Percentiles rank a stretch among this genome's conserved stretches.
phyloP scores from a whole-genome alignment of 202 grass and related monocot species.

The Saccharum hybrid region DNA sequence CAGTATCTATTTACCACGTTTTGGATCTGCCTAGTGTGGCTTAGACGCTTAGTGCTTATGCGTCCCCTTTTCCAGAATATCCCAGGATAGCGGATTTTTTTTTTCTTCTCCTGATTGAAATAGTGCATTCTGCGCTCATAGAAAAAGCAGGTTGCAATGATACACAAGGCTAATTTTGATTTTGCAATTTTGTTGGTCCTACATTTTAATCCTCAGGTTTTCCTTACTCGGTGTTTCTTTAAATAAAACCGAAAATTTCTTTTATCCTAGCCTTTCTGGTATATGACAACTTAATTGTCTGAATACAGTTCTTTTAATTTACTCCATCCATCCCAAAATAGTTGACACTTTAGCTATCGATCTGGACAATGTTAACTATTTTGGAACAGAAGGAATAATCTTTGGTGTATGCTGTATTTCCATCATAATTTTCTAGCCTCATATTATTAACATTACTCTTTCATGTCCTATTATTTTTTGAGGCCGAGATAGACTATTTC shows the following conservation, averaged over 20 bases:
- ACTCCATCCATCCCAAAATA: not conserved
- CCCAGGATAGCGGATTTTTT: no score
- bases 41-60: not conserved
- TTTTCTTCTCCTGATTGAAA: not conserved
- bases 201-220: slow-evolving; percentile 1
- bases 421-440: not conserved
- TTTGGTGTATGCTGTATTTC: not conserved
- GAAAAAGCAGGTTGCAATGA: slow-evolving; percentile 7
- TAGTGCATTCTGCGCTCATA: not conserved
- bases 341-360: not conserved
- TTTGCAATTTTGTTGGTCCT: slow-evolving; percentile 17
- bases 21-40: slow-evolving; percentile 7
- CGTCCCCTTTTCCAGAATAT: not conserved
- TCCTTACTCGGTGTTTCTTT: slow-evolving; percentile 33
- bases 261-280: slow-evolving; percentile 18
- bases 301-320: no score
- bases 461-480: no score
- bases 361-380: no score
- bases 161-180: not conserved
- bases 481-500: not conserved
- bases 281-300: slow-evolving; percentile 21
- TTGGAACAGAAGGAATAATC: no score
- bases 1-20: slow-evolving; percentile 4
- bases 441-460: not conserved
- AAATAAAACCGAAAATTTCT: not conserved